phyloP scores from a whole-genome alignment of 495 filamentous ascomycete species.

The Aspergillus sparsus region DNA sequence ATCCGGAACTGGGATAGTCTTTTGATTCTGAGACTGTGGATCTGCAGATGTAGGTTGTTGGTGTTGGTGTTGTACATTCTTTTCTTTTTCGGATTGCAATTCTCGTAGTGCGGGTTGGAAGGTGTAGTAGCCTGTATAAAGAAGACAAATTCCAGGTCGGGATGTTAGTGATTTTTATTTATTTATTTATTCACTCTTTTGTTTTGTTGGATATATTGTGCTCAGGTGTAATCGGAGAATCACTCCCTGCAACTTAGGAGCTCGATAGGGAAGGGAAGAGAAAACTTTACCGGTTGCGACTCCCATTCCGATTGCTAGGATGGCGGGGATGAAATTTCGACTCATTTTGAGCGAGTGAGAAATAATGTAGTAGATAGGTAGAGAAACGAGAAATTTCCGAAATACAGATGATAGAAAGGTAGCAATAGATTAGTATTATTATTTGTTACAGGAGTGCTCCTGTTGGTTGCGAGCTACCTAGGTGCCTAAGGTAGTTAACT shows the following conservation, averaged over 20 bases:
- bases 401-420: too few species aligned
- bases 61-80: background rate
- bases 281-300: conserved; percentile 39
- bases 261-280: background rate
- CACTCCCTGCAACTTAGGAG: background rate
- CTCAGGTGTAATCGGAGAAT: too few species aligned
- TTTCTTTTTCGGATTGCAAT: conserved; percentile 11
- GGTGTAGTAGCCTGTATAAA: conserved; percentile 32
- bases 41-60: background rate
- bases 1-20: background rate
- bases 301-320: conserved; percentile 43
- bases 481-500: background rate
- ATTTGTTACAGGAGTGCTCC: background rate
- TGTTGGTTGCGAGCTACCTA: background rate
- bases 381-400: background rate
- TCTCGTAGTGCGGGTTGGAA: conserved; percentile 33
- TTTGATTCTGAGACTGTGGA: background rate
- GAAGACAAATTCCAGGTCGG: background rate
- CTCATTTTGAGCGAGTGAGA: conserved; percentile 31
- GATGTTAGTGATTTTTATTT: conserved; percentile 5
- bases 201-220: too few species aligned
- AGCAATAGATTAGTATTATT: background rate
- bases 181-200: background rate
- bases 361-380: background rate
- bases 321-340: conserved; percentile 43